phyloP scores from a whole-genome alignment of 768 basidiomycete species.

The Tulasnella sp. region DNA sequence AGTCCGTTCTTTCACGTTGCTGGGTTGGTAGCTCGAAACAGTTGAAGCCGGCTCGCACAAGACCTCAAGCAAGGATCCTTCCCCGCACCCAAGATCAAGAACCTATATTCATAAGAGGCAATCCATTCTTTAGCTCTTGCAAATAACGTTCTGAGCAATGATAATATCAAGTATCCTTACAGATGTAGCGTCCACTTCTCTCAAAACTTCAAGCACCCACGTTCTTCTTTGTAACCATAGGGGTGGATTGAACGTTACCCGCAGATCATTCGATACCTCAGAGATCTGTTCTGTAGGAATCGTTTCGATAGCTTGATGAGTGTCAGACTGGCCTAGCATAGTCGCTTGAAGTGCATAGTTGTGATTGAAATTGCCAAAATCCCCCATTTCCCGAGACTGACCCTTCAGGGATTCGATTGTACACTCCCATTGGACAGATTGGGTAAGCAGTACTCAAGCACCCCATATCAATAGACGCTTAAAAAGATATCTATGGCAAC shows the following conservation, averaged over 20 bases:
- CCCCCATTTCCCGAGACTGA: no score
- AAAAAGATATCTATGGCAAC: no score
- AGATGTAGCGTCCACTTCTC: conserved; percentile 42
- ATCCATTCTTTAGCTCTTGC: background rate
- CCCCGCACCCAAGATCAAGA: conserved; percentile 74
- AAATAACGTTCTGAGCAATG: background rate
- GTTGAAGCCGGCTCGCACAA: conserved; percentile 67
- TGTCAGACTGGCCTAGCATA: no score
- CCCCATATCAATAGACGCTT: no score
- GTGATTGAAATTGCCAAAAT: no score
- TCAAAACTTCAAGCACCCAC: conserved; percentile 53
- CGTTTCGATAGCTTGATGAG: no score
- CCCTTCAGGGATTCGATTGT: no score
- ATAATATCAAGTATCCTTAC: conserved; percentile 26
- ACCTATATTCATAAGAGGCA: conserved; percentile 25
- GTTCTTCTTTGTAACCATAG: conserved; percentile 54
- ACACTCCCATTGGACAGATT: no score
- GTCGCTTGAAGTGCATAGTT: no score
- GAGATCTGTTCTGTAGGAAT: no score
- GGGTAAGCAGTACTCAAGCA: no score
- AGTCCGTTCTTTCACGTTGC: conserved; percentile 19
- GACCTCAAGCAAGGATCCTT: conserved; percentile 56
- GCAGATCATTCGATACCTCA: conserved; percentile 36
- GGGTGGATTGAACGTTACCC: conserved; percentile 54
- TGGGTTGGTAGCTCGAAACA: conserved; percentile 30